Conservation (phyloP, 1,284 basidiomycete genomes). For the Xerocomus nothofagi region DNA sequence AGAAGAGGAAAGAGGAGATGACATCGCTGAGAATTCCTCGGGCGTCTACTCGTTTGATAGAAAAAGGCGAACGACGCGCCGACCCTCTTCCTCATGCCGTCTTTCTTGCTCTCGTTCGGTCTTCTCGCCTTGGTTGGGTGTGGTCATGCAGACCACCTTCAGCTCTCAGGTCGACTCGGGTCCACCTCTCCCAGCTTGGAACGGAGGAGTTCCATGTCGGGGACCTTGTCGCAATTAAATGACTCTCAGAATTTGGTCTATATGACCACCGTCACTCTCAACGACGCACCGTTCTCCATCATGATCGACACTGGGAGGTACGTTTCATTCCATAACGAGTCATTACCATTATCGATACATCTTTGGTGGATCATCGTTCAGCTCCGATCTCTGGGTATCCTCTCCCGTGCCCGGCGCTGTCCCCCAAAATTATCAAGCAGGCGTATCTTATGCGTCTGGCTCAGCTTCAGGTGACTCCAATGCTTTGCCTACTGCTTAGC, state of each 20-base stretch:
- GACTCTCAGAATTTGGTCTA: slow-evolving; percentile 50
- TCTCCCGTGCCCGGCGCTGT: slow-evolving; percentile 19
- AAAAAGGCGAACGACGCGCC: too few relatives aligned
- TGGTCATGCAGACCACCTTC: slow-evolving; percentile 15
- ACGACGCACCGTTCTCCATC: slow-evolving; percentile 47
- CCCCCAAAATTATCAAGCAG: slow-evolving; percentile 14
- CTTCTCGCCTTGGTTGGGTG: slow-evolving; percentile 10
- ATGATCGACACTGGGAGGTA: slow-evolving; percentile 72
- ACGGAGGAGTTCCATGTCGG: slow-evolving; percentile 21
- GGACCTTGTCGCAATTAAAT: slow-evolving; percentile 9
- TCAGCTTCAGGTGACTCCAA: slow-evolving; percentile 18
- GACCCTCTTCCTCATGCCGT: slow-evolving; percentile 20
- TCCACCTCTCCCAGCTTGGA: slow-evolving; percentile 3
- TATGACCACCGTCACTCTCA: slow-evolving; percentile 52
- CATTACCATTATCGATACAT: background rate
- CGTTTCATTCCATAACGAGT: slow-evolving; percentile 6
- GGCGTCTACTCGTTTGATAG: too few relatives aligned
- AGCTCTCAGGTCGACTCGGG: slow-evolving; percentile 18
- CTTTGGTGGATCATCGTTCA: slow-evolving; percentile 5
- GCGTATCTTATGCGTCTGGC: slow-evolving; percentile 27
- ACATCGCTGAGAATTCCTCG: too few relatives aligned
- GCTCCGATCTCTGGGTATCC: slow-evolving; percentile 33
- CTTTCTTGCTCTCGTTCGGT: slow-evolving; percentile 6
- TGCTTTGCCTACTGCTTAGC: background rate
- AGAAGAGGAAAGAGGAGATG: background rate